Conservation (phyloP, 495 filamentous ascomycete species). For the Beverwykella pulmonaria region DNA sequence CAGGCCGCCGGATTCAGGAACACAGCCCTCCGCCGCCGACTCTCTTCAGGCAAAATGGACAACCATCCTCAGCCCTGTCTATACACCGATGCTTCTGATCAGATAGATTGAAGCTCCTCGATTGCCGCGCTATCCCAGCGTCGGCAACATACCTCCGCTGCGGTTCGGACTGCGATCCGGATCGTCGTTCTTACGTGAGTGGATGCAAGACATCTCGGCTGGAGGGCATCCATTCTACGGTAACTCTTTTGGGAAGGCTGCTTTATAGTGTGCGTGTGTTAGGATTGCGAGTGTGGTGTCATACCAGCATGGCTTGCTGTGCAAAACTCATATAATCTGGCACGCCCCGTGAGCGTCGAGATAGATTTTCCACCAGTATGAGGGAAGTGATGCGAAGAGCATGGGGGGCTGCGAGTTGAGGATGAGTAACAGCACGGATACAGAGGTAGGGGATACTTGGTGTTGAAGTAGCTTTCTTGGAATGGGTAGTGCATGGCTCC, state of each 20-base stretch:
- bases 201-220: not conserved
- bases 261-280: too few species aligned
- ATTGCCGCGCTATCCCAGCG: not conserved
- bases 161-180: conserved; percentile 4
- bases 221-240: not conserved
- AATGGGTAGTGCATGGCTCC: not conserved
- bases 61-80: conserved; percentile 10
- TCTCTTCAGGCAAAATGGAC: not conserved
- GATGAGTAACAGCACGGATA: not conserved
- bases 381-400: not conserved
- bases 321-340: not conserved
- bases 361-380: conserved; percentile 2
- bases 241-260: not conserved
- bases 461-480: not conserved
- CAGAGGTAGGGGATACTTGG: conserved; percentile 7
- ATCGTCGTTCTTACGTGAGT: conserved; percentile 1
- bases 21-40: not conserved
- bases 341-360: not conserved
- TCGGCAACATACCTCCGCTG: not conserved
- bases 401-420: not conserved
- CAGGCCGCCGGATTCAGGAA: conserved; percentile 12
- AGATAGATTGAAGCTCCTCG: conserved; percentile 2
- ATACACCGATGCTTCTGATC: not conserved
- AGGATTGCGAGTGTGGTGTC: not conserved
- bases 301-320: not conserved